Evolutionary conservation across 192 early-diverging fungal genomes (phyloP).

Genomic region (Entomortierella lignicola): DNA sequence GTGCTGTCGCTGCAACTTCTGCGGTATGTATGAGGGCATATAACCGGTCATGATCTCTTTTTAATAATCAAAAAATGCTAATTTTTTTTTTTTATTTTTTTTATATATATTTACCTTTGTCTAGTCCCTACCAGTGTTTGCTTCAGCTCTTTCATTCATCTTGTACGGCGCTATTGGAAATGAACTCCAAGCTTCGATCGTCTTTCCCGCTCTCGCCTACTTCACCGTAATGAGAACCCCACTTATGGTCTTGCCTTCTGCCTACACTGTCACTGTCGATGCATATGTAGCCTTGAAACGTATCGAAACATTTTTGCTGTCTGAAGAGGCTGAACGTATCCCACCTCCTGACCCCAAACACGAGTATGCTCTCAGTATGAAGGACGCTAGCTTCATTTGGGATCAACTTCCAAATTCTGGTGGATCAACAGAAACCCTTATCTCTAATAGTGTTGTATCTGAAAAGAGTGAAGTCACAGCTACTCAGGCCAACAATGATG

Average conservation of each 20-base stretch:
- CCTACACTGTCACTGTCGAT: constrained; percentile 38
- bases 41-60: too few species aligned
- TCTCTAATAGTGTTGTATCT: not conserved
- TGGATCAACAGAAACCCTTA: constrained; percentile 19
- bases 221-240: constrained; percentile 37
- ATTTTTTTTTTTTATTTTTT: not conserved
- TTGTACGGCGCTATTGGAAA: constrained; percentile 32
- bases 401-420: constrained; percentile 14
- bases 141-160: constrained; percentile 37
- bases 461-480: constrained; percentile 1
- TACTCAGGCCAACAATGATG: not conserved
- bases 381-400: constrained; percentile 46
- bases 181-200: constrained; percentile 7
- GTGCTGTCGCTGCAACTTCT: constrained; percentile 41
- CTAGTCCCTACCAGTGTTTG: constrained; percentile 30
- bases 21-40: too few species aligned
- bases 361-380: constrained; percentile 57
- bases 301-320: constrained; percentile 38
- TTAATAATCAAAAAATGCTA: not conserved
- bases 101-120: too few species aligned
- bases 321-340: constrained; percentile 28
- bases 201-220: constrained; percentile 42
- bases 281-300: constrained; percentile 51
- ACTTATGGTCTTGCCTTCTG: constrained; percentile 34
- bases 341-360: constrained; percentile 29